Conservation (phyloP, 495 filamentous ascomycete species). For the Alectoria sarmentosa region DNA sequence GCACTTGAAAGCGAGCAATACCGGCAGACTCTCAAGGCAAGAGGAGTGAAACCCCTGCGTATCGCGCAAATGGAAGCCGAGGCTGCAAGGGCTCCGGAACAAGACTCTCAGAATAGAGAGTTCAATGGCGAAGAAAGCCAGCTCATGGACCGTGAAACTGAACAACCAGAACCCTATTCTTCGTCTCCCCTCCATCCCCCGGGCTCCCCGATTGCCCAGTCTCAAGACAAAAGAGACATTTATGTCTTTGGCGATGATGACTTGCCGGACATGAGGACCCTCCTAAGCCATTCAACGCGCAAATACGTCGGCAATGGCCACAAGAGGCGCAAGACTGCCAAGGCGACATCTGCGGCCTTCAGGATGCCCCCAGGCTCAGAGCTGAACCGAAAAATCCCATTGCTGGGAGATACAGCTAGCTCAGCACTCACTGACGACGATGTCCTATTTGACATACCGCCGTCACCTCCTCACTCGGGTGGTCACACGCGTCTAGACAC, state of each 20-base stretch:
- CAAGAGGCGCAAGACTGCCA: constrained; percentile 35
- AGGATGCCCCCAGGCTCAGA: constrained; percentile 9
- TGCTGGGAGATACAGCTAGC: background rate
- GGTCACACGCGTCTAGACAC: constrained; percentile 29
- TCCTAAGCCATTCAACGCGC: constrained; percentile 15
- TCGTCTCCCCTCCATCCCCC: constrained; percentile 3
- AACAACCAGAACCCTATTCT: background rate
- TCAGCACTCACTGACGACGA: background rate
- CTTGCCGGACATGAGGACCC: constrained; percentile 26
- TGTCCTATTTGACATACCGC: constrained; percentile 25
- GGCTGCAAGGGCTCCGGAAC: constrained; percentile 28
- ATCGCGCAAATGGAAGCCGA: constrained; percentile 33
- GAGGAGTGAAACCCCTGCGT: constrained; percentile 57
- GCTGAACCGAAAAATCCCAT: no score
- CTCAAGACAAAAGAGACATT: background rate
- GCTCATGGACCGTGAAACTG: constrained; percentile 4
- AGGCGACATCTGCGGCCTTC: constrained; percentile 23
- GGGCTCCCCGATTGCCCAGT: background rate
- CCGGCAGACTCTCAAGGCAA: constrained; percentile 48
- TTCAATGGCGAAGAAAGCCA: constrained; percentile 14
- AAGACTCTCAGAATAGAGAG: constrained; percentile 45
- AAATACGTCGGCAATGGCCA: constrained; percentile 20
- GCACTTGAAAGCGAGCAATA: constrained; percentile 62
- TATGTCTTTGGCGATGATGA: constrained; percentile 22
- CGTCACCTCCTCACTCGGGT: constrained; percentile 38